Conservation (phyloP, 306 rosid genomes). For the Begonia fuchsioides region DNA sequence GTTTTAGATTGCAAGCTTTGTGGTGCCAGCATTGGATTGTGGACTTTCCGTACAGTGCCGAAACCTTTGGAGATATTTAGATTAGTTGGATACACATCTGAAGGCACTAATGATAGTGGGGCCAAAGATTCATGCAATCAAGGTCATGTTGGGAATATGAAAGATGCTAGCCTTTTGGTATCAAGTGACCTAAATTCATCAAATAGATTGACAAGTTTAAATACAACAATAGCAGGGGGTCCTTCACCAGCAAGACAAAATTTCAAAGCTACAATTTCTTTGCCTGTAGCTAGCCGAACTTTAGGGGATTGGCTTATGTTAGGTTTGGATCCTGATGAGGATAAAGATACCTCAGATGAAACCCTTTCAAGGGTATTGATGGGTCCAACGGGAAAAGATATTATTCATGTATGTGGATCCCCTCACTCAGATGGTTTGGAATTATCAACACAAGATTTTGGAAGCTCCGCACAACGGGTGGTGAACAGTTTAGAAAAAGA, state of each 20-base stretch:
- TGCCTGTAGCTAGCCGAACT: conserved; percentile 77
- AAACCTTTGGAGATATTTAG: conserved; percentile 59
- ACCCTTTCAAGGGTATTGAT: no score
- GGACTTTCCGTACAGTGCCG: conserved; percentile 58
- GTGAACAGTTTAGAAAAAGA: conserved; percentile 13
- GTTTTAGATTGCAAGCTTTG: conserved; percentile 81
- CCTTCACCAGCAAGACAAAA: conserved; percentile 86
- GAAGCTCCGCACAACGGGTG: conserved; percentile 10
- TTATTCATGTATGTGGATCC: no score
- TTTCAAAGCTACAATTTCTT: conserved; percentile 66
- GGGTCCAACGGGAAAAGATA: no score
- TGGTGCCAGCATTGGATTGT: conserved; percentile 89
- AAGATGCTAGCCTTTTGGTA: conserved; percentile 12
- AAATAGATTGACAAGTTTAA: conserved; percentile 32
- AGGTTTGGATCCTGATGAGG: conserved; percentile 37
- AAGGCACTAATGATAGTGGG: conserved; percentile 20
- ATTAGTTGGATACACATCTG: conserved; percentile 54
- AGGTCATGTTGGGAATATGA: conserved; percentile 22
- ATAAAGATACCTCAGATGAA: conserved; percentile 2
- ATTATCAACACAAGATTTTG: conserved; percentile 8
- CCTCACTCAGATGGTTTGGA: no score
- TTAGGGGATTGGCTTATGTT: conserved; percentile 59
- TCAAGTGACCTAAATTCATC: conserved; percentile 28
- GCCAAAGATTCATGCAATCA: conserved; percentile 15
- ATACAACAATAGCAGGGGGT: conserved; percentile 91